Base-by-base conservation (phyloP, 169 alveolate genomes). In the Cytauxzoon felis region DNA sequence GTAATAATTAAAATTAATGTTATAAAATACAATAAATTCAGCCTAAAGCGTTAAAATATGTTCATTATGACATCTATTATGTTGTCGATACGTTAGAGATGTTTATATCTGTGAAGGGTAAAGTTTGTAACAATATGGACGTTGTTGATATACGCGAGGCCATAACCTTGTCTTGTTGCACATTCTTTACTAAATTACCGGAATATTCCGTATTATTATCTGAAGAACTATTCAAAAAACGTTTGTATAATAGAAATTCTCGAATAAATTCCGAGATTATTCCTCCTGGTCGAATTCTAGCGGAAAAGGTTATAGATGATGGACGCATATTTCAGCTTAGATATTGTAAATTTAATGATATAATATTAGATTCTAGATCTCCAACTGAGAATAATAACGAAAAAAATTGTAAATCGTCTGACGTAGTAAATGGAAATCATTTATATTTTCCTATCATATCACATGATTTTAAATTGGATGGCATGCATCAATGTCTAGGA, bases 51-150 rank as follows among this genome's bases (percentile, higher is more conserved):
- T 43, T 59, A 3, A 42, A 59, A 43, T 59, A 57, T 54, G 69
- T 59, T 18, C 5, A 33, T 21, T 59, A 59, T 8, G 69, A 59
- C 67, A 48, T 59, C 26, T 59, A 38, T 8, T 59, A 59, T 40
- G 32, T 59, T 21, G 69, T 59, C 21, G 69, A 59, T 45, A 59
- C 69, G 19, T 59, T 38, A 27, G 69, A 59, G 69, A 11, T 59
- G 52, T 59, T 59, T 21, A 59, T 59, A 11, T 43, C 42, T 38
- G 65, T 59, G 5, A 33, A 42, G 2, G 69, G 69, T 5, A 54
- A 59, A n/a, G 5, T 59, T 54, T 40, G 32, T 29, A 59, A 33
- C 45, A 43, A 54, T 21, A 42, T 33, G 34, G 40, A 59, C 61
- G 56, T 33, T 13, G 21, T 21, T 24, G 56, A 59, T 5, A 59